Base-by-base conservation (phyloP, 257 asterid genomes). In the Nicotiana otophora region DNA sequence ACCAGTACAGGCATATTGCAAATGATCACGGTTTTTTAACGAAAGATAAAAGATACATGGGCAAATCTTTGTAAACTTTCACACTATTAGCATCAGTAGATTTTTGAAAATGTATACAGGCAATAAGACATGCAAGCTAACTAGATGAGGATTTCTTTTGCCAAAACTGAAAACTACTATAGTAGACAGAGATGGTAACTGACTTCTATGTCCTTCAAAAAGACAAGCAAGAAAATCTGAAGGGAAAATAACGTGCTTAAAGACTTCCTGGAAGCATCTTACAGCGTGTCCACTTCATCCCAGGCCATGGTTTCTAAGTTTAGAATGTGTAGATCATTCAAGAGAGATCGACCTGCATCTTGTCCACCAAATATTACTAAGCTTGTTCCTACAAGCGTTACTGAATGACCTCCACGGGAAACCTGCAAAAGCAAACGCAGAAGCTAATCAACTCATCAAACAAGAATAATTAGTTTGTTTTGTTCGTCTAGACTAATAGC, bases 361-460 rank as follows among this genome's bases (percentile, higher is more conserved):
- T 96, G 94, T 74, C 99, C 99, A 76, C 99, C 98, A 86, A 94
- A 96, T 89, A 96, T 91, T 82, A 96, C 98, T 80, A 96, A 85
- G 85, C 95, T 92, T 83, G 91, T 86, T 51, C 98, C 98, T 62
- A 87, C 98, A 76, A 86, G 87, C 86, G 95, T 92, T 79, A 90
- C 98, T 66, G 99, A 90, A 77, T 96, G 99, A 72, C 99, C 99
- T 77, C 99, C 98, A 42, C 99, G 97, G 81, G 98, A 94, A 69
- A 90, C 90, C 99, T 96, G 81, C 65, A 75, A 60, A 78, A 77
- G 15, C 76, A 82, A 31, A 33, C 15, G 20, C 46, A 39, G 46
- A 39, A 39, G 46, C 6, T 39, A 39, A 39, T 57, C 51, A 83
- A 48, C 48, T 69, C 30, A 39, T 65, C 62, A 74, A 46, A 72